Conservation (phyloP, 305 asterid species). For the Fraxinus ornus region DNA sequence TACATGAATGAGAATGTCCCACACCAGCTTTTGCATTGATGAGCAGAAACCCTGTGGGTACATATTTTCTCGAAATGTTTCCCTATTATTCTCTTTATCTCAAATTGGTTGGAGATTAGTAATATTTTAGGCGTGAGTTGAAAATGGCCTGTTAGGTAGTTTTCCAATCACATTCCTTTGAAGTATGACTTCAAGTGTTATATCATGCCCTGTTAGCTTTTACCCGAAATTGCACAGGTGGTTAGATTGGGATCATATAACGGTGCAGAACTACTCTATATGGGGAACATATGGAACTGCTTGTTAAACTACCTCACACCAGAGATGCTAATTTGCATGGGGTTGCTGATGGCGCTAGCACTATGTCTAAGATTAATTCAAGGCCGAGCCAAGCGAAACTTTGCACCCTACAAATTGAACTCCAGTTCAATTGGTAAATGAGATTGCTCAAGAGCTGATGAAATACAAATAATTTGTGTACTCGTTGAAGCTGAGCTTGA, state of each 20-base stretch:
- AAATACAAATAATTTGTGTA: background rate
- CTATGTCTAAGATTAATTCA: background rate
- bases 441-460: background rate
- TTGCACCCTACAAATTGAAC: background rate
- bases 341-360: constrained; percentile 2
- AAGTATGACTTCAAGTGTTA: background rate
- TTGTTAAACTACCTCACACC: background rate
- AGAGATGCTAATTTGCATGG: background rate
- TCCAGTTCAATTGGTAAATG: background rate
- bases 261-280: background rate
- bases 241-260: background rate
- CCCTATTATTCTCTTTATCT: background rate
- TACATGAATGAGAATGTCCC: background rate
- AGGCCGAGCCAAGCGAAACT: background rate
- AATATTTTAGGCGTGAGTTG: background rate
- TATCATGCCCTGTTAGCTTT: constrained; percentile 6
- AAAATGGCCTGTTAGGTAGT: background rate
- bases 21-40: background rate
- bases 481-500: background rate
- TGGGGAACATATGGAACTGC: background rate
- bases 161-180: background rate
- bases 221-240: background rate
- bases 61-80: constrained; percentile 1
- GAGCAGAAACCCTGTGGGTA: constrained; percentile 1
- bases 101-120: background rate